Conservation (phyloP, 2,329 filamentous ascomycete species). For the Colletotrichum horii region DNA sequence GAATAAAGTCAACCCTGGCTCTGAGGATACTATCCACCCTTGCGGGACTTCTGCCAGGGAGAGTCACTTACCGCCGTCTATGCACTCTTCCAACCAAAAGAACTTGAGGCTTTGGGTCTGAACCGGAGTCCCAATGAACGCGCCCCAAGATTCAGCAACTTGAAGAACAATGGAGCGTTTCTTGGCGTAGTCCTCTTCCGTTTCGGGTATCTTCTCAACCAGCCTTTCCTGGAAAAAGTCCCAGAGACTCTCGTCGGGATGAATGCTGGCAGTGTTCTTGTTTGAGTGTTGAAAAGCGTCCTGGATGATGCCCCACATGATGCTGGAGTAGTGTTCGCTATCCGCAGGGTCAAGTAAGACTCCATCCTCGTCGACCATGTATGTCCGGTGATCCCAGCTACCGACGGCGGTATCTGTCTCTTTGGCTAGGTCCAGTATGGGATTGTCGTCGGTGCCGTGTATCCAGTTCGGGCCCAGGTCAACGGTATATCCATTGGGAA, state of each 20-base stretch:
- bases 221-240: slow-evolving; percentile 59
- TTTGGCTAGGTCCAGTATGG: slow-evolving; percentile 70
- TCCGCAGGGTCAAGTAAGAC: slow-evolving; percentile 50
- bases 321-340: slow-evolving; percentile 50
- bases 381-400: slow-evolving; percentile 56
- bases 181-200: slow-evolving; percentile 41
- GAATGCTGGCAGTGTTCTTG: slow-evolving; percentile 53
- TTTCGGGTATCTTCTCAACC: slow-evolving; percentile 49
- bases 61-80: slow-evolving; percentile 66
- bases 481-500: slow-evolving; percentile 54
- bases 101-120: slow-evolving; percentile 73
- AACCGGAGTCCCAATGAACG: slow-evolving; percentile 71
- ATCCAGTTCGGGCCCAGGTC: slow-evolving; percentile 81
- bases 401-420: slow-evolving; percentile 59
- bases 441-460: slow-evolving; percentile 74
- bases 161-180: slow-evolving; percentile 52
- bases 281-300: slow-evolving; percentile 73
- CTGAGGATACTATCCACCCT: background rate
- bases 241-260: slow-evolving; percentile 50
- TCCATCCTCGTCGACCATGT: slow-evolving; percentile 63
- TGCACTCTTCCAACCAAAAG: slow-evolving; percentile 80
- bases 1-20: background rate
- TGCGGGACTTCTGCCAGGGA: background rate
- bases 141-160: slow-evolving; percentile 71
- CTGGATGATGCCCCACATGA: slow-evolving; percentile 73